A percentile compares a stretch with the other conserved stretches of the same genome.
Conservation (phyloP, 140 eudicot species). For the Stevia rebaudiana region DNA sequence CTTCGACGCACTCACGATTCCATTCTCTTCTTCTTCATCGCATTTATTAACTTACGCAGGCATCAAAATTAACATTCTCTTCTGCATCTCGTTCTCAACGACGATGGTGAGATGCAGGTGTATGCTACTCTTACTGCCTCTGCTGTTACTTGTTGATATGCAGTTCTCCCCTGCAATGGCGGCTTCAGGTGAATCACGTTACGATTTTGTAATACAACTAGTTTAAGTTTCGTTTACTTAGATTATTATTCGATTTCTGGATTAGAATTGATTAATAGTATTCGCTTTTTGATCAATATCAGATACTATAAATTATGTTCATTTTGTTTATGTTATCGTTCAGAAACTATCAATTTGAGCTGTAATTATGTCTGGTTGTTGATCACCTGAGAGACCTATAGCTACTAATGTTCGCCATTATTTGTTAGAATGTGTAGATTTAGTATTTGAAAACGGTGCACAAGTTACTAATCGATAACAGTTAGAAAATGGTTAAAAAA, state of each 20-base stretch:
- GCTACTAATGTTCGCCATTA: neutral
- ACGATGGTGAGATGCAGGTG: constrained; percentile 29
- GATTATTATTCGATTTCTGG: constrained; percentile 8
- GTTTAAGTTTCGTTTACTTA: constrained; percentile 6
- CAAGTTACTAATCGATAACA: neutral
- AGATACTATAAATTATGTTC: neutral
- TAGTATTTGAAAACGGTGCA: constrained; percentile 8
- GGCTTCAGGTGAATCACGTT: constrained; percentile 9
- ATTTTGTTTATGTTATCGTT: neutral
- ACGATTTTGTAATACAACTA: constrained; percentile 11
- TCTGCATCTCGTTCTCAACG: constrained; percentile 13
- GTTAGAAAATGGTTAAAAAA: neutral
- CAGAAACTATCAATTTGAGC: neutral
- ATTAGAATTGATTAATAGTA: neutral
- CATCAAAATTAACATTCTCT: neutral
- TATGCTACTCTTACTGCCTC: constrained; percentile 21
- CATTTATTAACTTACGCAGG: constrained; percentile 18
- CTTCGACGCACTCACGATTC: neutral
- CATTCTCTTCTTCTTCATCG: constrained; percentile 12
- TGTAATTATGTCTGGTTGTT: constrained; percentile 2
- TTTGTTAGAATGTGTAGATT: constrained; percentile 6
- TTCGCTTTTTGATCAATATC: constrained; percentile 7
- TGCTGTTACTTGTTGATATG: constrained; percentile 28
- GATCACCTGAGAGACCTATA: constrained; percentile 3
- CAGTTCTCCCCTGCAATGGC: constrained; percentile 19